Conservation (phyloP, 2,329 filamentous ascomycete species). For the Clonostachys rhizophaga region DNA sequence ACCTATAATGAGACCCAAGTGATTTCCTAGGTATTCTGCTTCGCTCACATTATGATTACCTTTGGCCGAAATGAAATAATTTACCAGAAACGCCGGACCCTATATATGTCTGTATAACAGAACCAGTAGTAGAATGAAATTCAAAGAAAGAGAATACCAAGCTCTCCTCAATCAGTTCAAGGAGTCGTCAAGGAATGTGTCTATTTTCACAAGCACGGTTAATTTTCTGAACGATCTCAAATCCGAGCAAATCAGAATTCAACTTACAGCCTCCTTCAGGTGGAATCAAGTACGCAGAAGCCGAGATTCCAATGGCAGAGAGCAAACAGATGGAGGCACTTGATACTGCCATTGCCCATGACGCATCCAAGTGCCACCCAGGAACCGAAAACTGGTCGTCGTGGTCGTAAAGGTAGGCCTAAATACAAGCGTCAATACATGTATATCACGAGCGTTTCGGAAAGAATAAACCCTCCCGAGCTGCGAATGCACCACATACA, state of each 20-base stretch:
- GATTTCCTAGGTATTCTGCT: no score
- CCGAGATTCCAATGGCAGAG: conserved; percentile 52
- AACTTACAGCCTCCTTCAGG: conserved; percentile 85
- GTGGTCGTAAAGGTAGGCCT: conserved; percentile 82
- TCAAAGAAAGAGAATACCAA: no score
- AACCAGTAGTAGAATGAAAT: no score
- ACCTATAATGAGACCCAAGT: no score
- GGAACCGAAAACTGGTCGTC: conserved; percentile 76
- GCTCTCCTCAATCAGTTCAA: conserved; percentile 4
- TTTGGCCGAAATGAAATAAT: no score
- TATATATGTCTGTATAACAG: no score
- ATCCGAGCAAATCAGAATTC: not conserved
- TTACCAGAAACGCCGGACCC: no score
- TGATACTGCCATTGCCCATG: conserved; percentile 66
- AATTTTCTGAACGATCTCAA: not conserved
- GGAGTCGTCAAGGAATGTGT: conserved; percentile 26
- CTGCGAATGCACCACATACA: conserved; percentile 44
- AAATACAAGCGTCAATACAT: not conserved
- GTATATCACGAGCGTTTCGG: conserved; percentile 9
- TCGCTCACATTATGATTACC: no score
- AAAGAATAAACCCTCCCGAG: not conserved
- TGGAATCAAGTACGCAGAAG: conserved; percentile 67
- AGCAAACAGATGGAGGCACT: conserved; percentile 50
- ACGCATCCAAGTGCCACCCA: conserved; percentile 76
- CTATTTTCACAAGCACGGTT: not conserved